Base-by-base conservation (phyloP, 192 early-diverging fungal species). In the Dissophora ornata region DNA sequence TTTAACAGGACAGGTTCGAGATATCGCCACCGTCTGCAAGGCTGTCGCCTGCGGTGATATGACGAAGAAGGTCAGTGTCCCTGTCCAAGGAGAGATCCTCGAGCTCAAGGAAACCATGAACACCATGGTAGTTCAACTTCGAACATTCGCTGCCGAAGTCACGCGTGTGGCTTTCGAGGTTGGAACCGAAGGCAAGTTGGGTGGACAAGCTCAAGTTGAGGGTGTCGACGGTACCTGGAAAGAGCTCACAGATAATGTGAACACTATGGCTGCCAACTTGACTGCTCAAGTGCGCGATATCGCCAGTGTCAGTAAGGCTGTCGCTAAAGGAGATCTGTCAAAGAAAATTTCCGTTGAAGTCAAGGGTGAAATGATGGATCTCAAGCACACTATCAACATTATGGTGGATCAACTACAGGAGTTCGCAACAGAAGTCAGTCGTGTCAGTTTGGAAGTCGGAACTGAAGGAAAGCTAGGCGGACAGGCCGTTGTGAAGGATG, bases 201-300 rank as follows among this genome's bases (percentile, higher is more conserved):
- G 85, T 5, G 88, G 73, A 4, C 73, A 77, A 11, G 73, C 73
- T 0, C 50, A 77, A 16, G 73, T 77, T 15, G 45, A 79, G 34
- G 83, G 80, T 33, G 87, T 91, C 8, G 90, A 83, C 24, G 90
- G 90, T 4, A 89, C 87, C 15, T 91, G 90, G 90, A 86, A 86
- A 50, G 87, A 89, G 38, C 69, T 91, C 0, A 89, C 88, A 0
- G 87, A 89, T 36, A 88, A 87, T 26, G 90, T 91, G 63, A 91
- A 91, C 64, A 86, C 84, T 44, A 91, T 91, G 90, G 88, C 90
- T 1, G 78, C 67, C 18, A 91, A 91, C 33, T 48, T 85, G 3
- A 85, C 84, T 3, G 62, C 78, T 19, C 85, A 86, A 64, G 85
- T 86, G 21, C 69, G 85, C 42, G 79, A 82, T 42, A 86, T 86